Evolutionary conservation across 768 basidiomycete genomes (phyloP), one percentile per base, ranked within the genome.

Genomic region (Mycena chlorophos): DNA sequence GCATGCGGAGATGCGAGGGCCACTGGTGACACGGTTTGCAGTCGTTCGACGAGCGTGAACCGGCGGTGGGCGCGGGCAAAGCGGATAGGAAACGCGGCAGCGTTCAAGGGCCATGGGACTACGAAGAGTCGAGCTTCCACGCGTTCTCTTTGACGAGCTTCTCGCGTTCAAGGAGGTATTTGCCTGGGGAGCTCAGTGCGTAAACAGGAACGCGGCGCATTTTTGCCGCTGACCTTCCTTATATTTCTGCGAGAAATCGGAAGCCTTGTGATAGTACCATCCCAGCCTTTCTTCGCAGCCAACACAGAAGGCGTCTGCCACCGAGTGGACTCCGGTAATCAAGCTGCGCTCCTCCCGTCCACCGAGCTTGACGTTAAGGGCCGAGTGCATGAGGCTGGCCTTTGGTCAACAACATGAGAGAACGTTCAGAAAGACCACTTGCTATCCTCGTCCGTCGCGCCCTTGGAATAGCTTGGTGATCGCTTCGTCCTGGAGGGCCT

Each of bases 381-480:
- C 88, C 0, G 87, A 86, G 65, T 93, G 83, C 77, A 91, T 85
- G 19, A 92, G 72, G 63, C 90, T 92, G 61, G 8, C 5, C 12
- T 22, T n/a, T 5, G 34, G 52, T 53, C 48, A 55, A 54, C 54
- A 43, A 31, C 34, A 38, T 27, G 27, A 14, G 23, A 37, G 54
- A 45, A 43, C 20, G 50, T 30, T 13, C 39, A 48, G 30, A 5
- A 28, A 13, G 38, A 57, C 34, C 30, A 82, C 89, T 69, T 62
- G 85, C 90, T 84, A 91, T 65, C 89, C 90, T 55, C 88, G 77
- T 2, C 90, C 90, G 45, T 93, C 91, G 64, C 91, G 75, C 4
- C 90, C 90, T 25, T 89, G 87, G 72, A 93, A 93, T 0, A 88
- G 75, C 66, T 92, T 93, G 74, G 88, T 90, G 57, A 93, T 89